phyloP scores from a whole-genome alignment of 441 rosid species.

The Eutrema salsugineum region DNA sequence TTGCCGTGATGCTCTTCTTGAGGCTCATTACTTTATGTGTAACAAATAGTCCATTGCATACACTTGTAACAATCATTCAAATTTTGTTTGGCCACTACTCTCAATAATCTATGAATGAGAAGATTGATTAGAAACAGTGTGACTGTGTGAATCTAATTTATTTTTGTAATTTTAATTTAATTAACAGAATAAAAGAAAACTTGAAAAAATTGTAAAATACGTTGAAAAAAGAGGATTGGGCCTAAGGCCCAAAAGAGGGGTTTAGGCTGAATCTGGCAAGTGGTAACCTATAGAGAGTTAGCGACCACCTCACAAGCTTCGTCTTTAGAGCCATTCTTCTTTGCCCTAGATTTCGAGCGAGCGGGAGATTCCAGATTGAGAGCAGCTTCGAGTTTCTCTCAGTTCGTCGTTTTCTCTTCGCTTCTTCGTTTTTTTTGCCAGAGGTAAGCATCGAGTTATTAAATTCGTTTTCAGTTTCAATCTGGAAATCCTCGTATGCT shows the following conservation, averaged over 20 bases:
- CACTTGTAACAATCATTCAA: constrained; percentile 11
- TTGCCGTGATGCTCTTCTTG: background rate
- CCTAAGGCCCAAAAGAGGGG: constrained; percentile 21
- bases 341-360: constrained; percentile 24
- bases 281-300: background rate
- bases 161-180: background rate
- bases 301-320: constrained; percentile 23
- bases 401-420: background rate
- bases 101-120: background rate
- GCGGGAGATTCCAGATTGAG: constrained; percentile 26
- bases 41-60: constrained; percentile 19
- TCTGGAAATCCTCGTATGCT: background rate
- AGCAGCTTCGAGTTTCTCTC: constrained; percentile 13
- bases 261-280: constrained; percentile 25
- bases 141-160: background rate
- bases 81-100: background rate
- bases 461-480: constrained; percentile 5
- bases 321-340: background rate
- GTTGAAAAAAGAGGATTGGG: constrained; percentile 13
- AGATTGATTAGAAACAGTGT: background rate
- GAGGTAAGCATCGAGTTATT: background rate
- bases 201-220: background rate
- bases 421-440: background rate
- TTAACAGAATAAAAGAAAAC: background rate
- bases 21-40: constrained; percentile 11